Evolutionary conservation across 495 filamentous ascomycete genomes (phyloP).

Genomic region (Penicillium chermesinum): DNA sequence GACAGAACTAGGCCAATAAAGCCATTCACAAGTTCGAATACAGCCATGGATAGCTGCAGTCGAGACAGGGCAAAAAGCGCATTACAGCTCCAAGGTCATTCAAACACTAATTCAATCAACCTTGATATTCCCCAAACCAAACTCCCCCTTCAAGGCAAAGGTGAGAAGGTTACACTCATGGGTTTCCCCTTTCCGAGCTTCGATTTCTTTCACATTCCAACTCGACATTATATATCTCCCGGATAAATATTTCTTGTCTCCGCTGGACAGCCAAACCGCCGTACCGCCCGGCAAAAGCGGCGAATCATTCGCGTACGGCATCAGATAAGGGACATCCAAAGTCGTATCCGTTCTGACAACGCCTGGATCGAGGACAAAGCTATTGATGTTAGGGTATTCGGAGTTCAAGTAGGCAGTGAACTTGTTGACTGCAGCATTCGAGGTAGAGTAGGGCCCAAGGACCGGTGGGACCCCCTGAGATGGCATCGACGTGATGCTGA

Average conservation of each 20-base stretch:
- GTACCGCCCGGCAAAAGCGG: constrained; percentile 33
- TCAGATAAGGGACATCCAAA: constrained; percentile 10
- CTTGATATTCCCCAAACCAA: background rate
- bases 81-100: background rate
- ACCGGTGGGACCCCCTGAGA: constrained; percentile 23
- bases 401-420: constrained; percentile 24
- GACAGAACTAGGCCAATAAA: too few species aligned
- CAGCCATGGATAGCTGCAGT: too few species aligned
- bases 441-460: constrained; percentile 32
- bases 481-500: constrained; percentile 35
- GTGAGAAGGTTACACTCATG: background rate
- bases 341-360: constrained; percentile 34
- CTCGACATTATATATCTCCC: constrained; percentile 37
- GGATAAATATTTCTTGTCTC: constrained; percentile 35
- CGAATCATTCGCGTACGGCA: constrained; percentile 28
- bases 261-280: constrained; percentile 35
- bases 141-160: background rate
- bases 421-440: constrained; percentile 31
- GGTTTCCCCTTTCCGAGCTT: constrained; percentile 38
- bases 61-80: too few species aligned
- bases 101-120: background rate
- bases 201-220: constrained; percentile 44
- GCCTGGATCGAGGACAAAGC: constrained; percentile 35
- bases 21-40: too few species aligned
- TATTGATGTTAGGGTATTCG: constrained; percentile 35